Evolutionary conservation across 495 filamentous ascomycete species (phyloP).

Genomic region (Aspergillus olivimuriae): DNA sequence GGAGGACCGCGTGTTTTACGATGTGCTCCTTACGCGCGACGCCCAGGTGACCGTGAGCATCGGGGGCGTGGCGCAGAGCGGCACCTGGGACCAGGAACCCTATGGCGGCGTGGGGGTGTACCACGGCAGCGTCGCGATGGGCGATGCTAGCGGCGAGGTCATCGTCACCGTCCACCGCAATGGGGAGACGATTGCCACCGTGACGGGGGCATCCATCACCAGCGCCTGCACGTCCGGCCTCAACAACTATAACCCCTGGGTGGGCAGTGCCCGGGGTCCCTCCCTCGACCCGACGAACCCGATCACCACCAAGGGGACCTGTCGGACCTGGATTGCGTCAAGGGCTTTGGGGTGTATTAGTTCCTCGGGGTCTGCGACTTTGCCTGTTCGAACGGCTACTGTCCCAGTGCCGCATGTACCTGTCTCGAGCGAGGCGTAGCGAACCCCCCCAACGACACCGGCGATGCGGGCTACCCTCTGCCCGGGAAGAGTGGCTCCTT

Average conservation of each 20-base stretch:
- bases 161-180: slow-evolving; percentile 39
- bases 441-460: slow-evolving; percentile 2
- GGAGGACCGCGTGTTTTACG: slow-evolving; percentile 29
- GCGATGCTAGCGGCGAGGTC: slow-evolving; percentile 41
- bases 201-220: neutral
- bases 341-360: slow-evolving; percentile 3
- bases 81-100: slow-evolving; percentile 24
- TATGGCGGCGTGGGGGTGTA: slow-evolving; percentile 38
- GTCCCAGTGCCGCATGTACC: slow-evolving; percentile 11
- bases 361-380: slow-evolving; percentile 11
- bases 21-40: slow-evolving; percentile 11
- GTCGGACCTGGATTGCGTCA: slow-evolving; percentile 32
- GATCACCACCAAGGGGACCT: too few relatives aligned
- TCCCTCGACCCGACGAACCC: slow-evolving; percentile 49
- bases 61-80: slow-evolving; percentile 28
- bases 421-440: slow-evolving; percentile 8
- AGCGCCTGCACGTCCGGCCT: slow-evolving; percentile 26
- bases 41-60: slow-evolving; percentile 41
- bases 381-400: slow-evolving; percentile 11
- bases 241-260: neutral
- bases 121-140: slow-evolving; percentile 40
- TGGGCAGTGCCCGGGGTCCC: slow-evolving; percentile 16
- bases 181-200: slow-evolving; percentile 6
- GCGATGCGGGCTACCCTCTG: slow-evolving; percentile 10
- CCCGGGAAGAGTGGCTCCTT: slow-evolving; percentile 4